Evolutionary conservation across 2,329 filamentous ascomycete genomes (phyloP), one percentile per base, ranked within the genome.

Genomic region (Aspergillus sp.): DNA sequence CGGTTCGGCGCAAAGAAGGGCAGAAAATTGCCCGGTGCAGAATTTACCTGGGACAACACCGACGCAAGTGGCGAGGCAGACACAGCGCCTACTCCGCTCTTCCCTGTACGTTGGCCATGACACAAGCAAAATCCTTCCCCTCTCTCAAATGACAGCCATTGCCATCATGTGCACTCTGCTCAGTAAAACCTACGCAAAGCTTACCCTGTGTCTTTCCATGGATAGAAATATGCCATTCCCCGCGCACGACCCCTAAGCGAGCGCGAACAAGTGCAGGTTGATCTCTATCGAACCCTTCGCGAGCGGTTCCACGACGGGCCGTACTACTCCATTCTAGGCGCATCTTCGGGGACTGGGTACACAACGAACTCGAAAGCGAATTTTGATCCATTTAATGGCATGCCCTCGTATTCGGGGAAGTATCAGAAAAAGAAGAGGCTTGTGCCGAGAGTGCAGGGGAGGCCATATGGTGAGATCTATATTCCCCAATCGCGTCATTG

Each of bases 331-430:
- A 77, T 83, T 17, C 75, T 85, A 5, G 80, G 75, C 46, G 60
- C 72, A 44, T 67, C 72, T 19, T 65, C 72, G 46, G 58, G 75
- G 56, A 74, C 82, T 67, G 76, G 79, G 63, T 70, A 76, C 63
- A 72, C 72, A 61, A 59, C 73, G 4, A 54, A 27, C 64, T 73
- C 77, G 65, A 70, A 78, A 66, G 75, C 73, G 3, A 79, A 79
- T 19, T 83, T 86, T 66, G 83, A 88, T 68, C 83, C 85, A 2
- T 88, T 88, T 65, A 78, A 81, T 44, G 83, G 83, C 55, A 86
- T 86, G 71, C 82, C 82, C 40, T 85, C 83, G 0, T 88, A 85
- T 67, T 80, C 81, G 15, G 77, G 82, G 54, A 82, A 80, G 65
- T 87, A 86, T 69, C 74, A 80, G 55, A 84, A 82, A 62, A 83